Evolutionary conservation across 2,329 filamentous ascomycete species (phyloP).

Genomic region (Capronia coronata): DNA sequence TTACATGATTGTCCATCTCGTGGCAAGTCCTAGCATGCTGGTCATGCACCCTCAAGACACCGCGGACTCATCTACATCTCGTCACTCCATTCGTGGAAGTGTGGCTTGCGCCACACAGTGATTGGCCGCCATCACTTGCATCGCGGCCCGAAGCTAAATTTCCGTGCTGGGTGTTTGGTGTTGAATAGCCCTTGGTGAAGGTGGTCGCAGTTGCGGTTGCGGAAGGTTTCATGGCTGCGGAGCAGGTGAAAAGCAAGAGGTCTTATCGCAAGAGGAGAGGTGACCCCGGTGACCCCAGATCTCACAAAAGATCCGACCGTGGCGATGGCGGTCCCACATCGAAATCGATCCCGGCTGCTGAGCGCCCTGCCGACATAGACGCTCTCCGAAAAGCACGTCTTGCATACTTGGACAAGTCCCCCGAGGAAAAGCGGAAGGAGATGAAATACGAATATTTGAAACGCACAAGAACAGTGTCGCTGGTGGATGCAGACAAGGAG

Average conservation of each 20-base stretch:
- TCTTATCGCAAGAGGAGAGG: slow-evolving; percentile 12
- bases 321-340: slow-evolving; percentile 14
- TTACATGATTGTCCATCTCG: background rate
- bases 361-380: slow-evolving; percentile 23
- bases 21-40: slow-evolving; percentile 3
- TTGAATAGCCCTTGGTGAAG: too few species aligned
- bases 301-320: slow-evolving; percentile 12
- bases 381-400: slow-evolving; percentile 27
- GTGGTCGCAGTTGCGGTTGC: slow-evolving; percentile 3
- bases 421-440: slow-evolving; percentile 20
- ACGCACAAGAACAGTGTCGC: slow-evolving; percentile 13
- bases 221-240: slow-evolving; percentile 12
- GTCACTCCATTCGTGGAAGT: slow-evolving; percentile 6
- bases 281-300: slow-evolving; percentile 15
- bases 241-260: slow-evolving; percentile 16
- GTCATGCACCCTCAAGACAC: slow-evolving; percentile 4
- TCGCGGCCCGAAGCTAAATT: slow-evolving; percentile 18
- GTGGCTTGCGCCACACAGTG: slow-evolving; percentile 8
- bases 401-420: slow-evolving; percentile 22
- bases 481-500: slow-evolving; percentile 9
- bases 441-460: slow-evolving; percentile 28
- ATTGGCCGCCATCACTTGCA: slow-evolving; percentile 13
- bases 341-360: slow-evolving; percentile 11
- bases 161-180: slow-evolving; percentile 1
- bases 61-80: background rate